phyloP scores from a whole-genome alignment of 345 rosid species.

The Citrus sp. region DNA sequence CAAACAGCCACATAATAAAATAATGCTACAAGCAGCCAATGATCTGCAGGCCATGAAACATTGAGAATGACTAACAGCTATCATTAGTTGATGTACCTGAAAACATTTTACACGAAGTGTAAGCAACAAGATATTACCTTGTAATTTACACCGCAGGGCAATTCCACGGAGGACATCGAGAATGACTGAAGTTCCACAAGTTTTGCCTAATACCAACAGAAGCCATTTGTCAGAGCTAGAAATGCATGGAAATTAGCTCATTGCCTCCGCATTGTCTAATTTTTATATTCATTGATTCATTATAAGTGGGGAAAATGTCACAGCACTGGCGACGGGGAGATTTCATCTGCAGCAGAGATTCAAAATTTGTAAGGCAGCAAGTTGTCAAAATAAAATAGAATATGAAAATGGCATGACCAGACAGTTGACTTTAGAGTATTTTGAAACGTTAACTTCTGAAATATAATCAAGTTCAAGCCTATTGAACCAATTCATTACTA shows the following conservation, averaged over 20 bases:
- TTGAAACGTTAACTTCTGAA: background rate
- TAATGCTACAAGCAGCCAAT: background rate
- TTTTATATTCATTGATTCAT: slow-evolving; percentile 52
- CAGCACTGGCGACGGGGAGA: slow-evolving; percentile 75
- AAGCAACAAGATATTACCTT: slow-evolving; percentile 2
- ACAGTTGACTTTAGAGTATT: background rate
- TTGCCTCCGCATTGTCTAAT: slow-evolving; percentile 49
- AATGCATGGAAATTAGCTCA: slow-evolving; percentile 66
- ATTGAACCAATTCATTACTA: slow-evolving; percentile 19
- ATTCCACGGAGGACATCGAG: background rate
- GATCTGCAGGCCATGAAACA: background rate
- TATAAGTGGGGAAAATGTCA: slow-evolving; percentile 41
- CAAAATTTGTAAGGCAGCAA: background rate
- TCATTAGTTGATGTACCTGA: background rate
- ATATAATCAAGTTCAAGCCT: background rate
- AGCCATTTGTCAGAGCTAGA: slow-evolving; percentile 21
- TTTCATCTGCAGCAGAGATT: slow-evolving; percentile 38
- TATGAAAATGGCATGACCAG: background rate
- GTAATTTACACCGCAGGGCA: background rate
- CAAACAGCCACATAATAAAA: background rate
- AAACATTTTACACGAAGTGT: background rate
- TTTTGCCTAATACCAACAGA: background rate
- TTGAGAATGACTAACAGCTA: background rate
- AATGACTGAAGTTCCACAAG: slow-evolving; percentile 4
- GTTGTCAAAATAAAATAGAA: background rate